phyloP scores from a whole-genome alignment of 441 rosid genomes.

The Mallotus repandus region DNA sequence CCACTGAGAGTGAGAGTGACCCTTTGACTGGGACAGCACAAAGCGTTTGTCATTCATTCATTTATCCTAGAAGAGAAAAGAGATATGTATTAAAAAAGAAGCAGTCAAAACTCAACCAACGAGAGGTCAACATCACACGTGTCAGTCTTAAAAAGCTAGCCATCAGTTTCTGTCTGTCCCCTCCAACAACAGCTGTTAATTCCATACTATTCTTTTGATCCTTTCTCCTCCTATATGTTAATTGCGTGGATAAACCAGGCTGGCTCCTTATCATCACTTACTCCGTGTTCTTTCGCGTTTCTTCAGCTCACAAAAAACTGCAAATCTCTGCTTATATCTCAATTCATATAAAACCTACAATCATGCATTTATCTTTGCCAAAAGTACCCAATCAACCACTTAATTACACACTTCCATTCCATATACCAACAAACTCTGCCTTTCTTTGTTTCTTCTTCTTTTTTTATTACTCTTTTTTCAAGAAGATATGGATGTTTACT shows the following conservation, averaged over 20 bases:
- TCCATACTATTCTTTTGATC: too few species aligned
- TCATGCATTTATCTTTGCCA: not conserved
- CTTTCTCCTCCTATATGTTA: not conserved
- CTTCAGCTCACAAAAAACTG: not conserved
- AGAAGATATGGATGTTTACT: constrained; percentile 24
- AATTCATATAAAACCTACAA: not conserved
- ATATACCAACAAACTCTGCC: not conserved
- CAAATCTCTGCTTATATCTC: not conserved
- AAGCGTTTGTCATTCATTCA: too few species aligned
- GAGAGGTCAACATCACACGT: constrained; percentile 17
- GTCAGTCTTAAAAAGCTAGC: not conserved
- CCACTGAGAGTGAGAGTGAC: not conserved
- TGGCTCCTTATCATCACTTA: constrained; percentile 27
- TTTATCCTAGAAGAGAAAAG: too few species aligned
- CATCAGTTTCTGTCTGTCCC: not conserved
- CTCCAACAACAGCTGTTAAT: constrained; percentile 20
- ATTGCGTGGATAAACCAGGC: constrained; percentile 17
- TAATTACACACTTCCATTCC: constrained; percentile 3
- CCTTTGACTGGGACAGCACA: not conserved
- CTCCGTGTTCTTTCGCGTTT: constrained; percentile 31
- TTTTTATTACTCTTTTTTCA: not conserved
- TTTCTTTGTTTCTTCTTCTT: not conserved
- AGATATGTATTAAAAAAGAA: not conserved
- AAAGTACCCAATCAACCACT: not conserved
- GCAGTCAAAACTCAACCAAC: not conserved